Percentiles rank a stretch among this genome's conserved stretches.
These are phyloP conservation scores for Penicillium sclerotiorum DNA, from an alignment of 2,329 filamentous ascomycete genomes.

Conservation along the genomic window DNA sequence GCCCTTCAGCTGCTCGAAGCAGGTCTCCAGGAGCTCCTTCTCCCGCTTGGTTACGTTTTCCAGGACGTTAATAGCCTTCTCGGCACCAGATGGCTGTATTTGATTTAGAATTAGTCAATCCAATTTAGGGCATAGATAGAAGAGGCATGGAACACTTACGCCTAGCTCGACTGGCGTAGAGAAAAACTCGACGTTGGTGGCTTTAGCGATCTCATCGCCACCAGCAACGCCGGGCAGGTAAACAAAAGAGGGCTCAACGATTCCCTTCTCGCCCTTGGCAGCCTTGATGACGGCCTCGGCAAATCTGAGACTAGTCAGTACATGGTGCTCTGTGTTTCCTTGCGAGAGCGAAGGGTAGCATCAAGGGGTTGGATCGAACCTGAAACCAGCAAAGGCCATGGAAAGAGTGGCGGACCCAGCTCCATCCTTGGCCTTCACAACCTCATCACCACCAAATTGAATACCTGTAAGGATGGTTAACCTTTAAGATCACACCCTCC, in stretches of 20 bases:
- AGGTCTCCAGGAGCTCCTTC: conserved; percentile 79
- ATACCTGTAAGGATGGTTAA: conserved; percentile 56
- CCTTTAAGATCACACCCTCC: too few relatives aligned
- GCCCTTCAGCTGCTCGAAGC: conserved; percentile 76
- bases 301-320: conserved; percentile 64
- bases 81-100: conserved; percentile 76
- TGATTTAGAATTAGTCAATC: conserved; percentile 30
- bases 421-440: conserved; percentile 92
- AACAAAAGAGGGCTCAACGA: conserved; percentile 93
- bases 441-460: conserved; percentile 97
- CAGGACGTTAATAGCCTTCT: conserved; percentile 83
- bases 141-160: conserved; percentile 60
- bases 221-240: conserved; percentile 89
- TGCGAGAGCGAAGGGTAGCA: too few relatives aligned
- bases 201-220: conserved; percentile 81
- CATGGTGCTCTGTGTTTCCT: too few relatives aligned
- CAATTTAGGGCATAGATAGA: background rate
- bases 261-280: conserved; percentile 82
- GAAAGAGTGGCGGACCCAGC: conserved; percentile 87
- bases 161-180: conserved; percentile 94
- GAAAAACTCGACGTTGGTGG: conserved; percentile 88
- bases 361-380: conserved; percentile 55
- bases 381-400: conserved; percentile 94
- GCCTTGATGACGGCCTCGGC: conserved; percentile 93
- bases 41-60: conserved; percentile 78